Evolutionary conservation across 495 filamentous ascomycete species (phyloP).

Genomic region (Hyaloscypha variabilis): DNA sequence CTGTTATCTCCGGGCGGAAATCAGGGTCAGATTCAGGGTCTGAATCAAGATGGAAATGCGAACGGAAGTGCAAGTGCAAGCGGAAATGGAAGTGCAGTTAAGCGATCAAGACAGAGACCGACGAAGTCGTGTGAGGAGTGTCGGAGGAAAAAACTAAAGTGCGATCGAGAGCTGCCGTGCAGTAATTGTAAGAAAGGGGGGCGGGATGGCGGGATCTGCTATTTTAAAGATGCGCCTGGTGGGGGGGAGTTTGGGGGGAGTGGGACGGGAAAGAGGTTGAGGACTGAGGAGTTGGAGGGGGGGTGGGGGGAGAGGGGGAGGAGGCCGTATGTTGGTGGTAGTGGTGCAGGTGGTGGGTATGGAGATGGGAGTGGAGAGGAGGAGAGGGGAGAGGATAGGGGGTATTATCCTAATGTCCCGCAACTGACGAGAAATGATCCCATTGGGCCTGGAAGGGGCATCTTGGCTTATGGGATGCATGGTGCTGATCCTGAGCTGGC

Average conservation of each 20-base stretch:
- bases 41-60: background rate
- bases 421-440: background rate
- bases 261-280: too few relatives aligned
- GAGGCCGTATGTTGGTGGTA: background rate
- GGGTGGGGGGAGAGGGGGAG: background rate
- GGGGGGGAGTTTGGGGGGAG: background rate
- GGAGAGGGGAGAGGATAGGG: background rate
- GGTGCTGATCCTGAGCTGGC: background rate
- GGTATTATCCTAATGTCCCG: background rate
- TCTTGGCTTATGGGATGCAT: background rate
- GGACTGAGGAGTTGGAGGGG: too few relatives aligned
- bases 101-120: conserved; percentile 9
- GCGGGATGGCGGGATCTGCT: conserved; percentile 12
- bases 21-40: background rate
- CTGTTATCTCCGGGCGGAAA: too few relatives aligned
- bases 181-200: conserved; percentile 27
- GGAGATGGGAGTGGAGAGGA: background rate
- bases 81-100: background rate
- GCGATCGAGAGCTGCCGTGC: conserved; percentile 28
- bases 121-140: conserved; percentile 27
- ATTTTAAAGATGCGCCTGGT: conserved; percentile 15
- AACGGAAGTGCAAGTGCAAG: background rate
- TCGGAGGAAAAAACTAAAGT: conserved; percentile 30
- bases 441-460: background rate
- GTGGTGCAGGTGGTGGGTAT: background rate